Percentiles rank a stretch among this genome's conserved stretches.
These are phyloP conservation scores for Fomitopsis palustris DNA, from an alignment of 1,284 basidiomycete species.

Conservation along the genomic window DNA sequence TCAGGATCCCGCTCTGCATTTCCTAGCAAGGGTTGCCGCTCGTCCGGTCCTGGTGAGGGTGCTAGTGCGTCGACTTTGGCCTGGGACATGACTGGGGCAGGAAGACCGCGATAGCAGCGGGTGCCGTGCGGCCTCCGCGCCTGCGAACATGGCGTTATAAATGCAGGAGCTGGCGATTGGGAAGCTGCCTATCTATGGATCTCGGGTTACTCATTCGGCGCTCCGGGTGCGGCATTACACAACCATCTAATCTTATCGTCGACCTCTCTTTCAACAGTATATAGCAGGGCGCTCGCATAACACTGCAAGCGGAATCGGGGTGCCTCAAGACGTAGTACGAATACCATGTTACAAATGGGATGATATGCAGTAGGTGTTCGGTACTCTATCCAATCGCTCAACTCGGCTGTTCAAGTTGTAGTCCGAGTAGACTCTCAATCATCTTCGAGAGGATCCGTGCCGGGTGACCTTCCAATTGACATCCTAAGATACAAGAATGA, in stretches of 20 bases:
- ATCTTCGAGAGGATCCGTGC: no score
- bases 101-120: neutral
- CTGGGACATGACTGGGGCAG: conserved; percentile 5
- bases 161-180: neutral
- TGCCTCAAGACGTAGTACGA: no score
- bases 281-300: no score
- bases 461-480: no score
- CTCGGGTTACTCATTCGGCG: neutral
- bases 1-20: conserved; percentile 3
- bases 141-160: conserved; percentile 5
- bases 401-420: no score
- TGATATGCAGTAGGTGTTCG: no score
- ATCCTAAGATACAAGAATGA: no score
- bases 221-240: neutral
- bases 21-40: conserved; percentile 8
- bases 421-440: no score
- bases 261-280: no score
- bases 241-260: neutral
- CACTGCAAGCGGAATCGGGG: no score
- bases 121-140: neutral
- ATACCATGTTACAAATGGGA: no score
- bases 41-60: neutral
- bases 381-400: no score
- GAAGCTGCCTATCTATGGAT: neutral
- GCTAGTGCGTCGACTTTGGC: neutral